Conservation (phyloP, 1,139 yeast species). For the Blastobotrys elegans region DNA sequence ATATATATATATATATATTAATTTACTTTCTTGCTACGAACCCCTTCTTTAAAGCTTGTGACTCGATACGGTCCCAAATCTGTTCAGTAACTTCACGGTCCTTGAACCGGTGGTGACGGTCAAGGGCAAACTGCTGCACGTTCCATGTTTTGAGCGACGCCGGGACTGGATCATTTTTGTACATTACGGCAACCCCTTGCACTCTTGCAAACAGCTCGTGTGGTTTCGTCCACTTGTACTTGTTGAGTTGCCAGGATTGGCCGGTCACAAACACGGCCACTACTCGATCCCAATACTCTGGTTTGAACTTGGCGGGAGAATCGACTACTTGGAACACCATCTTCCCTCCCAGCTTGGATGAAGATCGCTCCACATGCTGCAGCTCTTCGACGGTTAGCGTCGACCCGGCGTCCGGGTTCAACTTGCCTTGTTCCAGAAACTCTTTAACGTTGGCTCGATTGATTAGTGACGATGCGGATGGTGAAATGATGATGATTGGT, state of each 20-base stretch:
- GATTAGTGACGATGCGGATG: conserved; percentile 86
- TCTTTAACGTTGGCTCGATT: conserved; percentile 77
- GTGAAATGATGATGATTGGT: conserved; percentile 69
- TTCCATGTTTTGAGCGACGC: conserved; percentile 79
- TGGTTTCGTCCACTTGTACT: conserved; percentile 80
- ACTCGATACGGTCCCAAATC: conserved; percentile 61
- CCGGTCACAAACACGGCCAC: conserved; percentile 96
- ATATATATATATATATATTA: background rate
- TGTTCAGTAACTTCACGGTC: conserved; percentile 82
- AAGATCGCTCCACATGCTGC: conserved; percentile 50
- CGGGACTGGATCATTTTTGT: conserved; percentile 77
- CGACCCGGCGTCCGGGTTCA: conserved; percentile 51
- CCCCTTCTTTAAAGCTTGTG: conserved; percentile 11
- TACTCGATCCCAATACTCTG: conserved; percentile 93
- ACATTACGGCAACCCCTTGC: conserved; percentile 75
- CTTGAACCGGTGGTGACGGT: conserved; percentile 77
- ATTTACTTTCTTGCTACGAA: conserved; percentile 6
- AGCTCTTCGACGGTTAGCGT: conserved; percentile 39
- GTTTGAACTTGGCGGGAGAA: conserved; percentile 84
- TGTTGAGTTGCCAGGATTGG: conserved; percentile 92
- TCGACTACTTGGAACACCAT: conserved; percentile 77
- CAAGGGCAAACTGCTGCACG: conserved; percentile 69
- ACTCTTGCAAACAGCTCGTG: conserved; percentile 74
- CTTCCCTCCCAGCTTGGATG: conserved; percentile 52
- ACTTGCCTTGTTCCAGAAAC: conserved; percentile 73